Conservation (phyloP, 805 yeast species). For the Candida insectalens region DNA sequence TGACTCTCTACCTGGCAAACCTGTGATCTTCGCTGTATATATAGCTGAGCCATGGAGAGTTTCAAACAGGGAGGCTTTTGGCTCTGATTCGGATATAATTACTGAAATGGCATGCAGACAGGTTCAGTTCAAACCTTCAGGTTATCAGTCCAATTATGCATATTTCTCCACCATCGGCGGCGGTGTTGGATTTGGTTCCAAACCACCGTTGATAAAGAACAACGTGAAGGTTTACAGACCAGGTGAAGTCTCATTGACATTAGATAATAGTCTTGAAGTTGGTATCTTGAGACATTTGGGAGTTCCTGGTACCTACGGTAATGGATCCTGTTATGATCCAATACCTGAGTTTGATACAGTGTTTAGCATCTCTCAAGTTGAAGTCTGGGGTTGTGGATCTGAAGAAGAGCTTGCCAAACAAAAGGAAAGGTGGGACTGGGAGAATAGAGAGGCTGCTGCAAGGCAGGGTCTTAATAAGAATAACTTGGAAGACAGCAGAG, state of each 20-base stretch:
- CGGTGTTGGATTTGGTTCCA: slow-evolving; percentile 76
- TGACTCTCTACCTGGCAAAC: slow-evolving; percentile 26
- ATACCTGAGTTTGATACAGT: slow-evolving; percentile 53
- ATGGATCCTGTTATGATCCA: slow-evolving; percentile 23
- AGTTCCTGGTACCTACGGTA: slow-evolving; percentile 37
- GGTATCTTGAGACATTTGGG: slow-evolving; percentile 70
- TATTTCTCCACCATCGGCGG: slow-evolving; percentile 69
- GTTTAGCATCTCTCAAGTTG: slow-evolving; percentile 63
- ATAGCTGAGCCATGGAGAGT: slow-evolving; percentile 68
- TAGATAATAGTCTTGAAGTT: slow-evolving; percentile 73
- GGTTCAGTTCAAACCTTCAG: slow-evolving; percentile 33
- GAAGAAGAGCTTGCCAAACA: slow-evolving; percentile 71
- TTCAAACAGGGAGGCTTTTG: slow-evolving; percentile 66
- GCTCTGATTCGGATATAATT: slow-evolving; percentile 46
- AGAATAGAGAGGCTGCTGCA: slow-evolving; percentile 72
- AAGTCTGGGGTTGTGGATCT: slow-evolving; percentile 90
- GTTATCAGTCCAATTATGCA: slow-evolving; percentile 24
- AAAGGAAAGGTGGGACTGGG: slow-evolving; percentile 81
- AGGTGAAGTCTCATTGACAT: slow-evolving; percentile 71
- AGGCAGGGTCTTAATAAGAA: slow-evolving; percentile 61
- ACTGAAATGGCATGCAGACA: slow-evolving; percentile 62
- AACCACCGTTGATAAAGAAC: slow-evolving; percentile 50
- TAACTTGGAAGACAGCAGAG: slow-evolving; percentile 70
- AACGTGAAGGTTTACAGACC: slow-evolving; percentile 38
- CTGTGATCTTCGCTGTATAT: slow-evolving; percentile 51